Percentiles rank a stretch among this genome's conserved stretches.
Conservation (phyloP, 345 rosid genomes). For the Erodium maritimum region DNA sequence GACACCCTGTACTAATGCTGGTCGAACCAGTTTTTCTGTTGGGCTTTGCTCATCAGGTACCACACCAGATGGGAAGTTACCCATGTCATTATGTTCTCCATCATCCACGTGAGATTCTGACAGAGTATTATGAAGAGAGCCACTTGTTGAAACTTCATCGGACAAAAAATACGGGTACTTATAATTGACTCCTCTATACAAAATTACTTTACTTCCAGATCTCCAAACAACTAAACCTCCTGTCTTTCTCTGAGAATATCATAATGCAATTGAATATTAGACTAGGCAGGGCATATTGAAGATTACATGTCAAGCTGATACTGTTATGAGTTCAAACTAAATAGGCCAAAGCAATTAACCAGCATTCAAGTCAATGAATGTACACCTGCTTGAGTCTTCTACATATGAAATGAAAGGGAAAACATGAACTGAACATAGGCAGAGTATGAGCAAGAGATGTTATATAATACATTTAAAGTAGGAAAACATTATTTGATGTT, state of each 20-base stretch:
- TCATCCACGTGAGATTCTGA: conserved; percentile 11
- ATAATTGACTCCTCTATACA: conserved; percentile 74
- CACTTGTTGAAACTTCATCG: conserved; percentile 18
- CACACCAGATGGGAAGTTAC: conserved; percentile 14
- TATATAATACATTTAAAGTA: too few species aligned
- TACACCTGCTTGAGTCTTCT: too few species aligned
- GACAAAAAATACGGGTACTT: conserved; percentile 67
- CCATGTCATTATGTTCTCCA: conserved; percentile 16
- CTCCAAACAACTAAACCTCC: conserved; percentile 95
- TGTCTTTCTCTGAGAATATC: conserved; percentile 60
- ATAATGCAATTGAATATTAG: conserved; percentile 5
- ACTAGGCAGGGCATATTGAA: background rate
- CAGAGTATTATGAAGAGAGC: conserved; percentile 21
- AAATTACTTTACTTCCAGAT: conserved; percentile 70
- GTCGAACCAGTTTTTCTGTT: conserved; percentile 18
- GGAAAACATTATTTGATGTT: too few species aligned
- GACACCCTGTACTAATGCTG: conserved; percentile 43
- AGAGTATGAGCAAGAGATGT: too few species aligned
- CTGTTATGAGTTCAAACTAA: background rate
- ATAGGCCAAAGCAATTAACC: background rate
- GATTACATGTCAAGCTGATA: background rate
- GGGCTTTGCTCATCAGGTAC: conserved; percentile 17
- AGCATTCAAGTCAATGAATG: background rate
- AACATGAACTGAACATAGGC: too few species aligned
- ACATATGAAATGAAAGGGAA: too few species aligned